Conservation (phyloP, 768 basidiomycete species). For the Agrocybe chaxingu region DNA sequence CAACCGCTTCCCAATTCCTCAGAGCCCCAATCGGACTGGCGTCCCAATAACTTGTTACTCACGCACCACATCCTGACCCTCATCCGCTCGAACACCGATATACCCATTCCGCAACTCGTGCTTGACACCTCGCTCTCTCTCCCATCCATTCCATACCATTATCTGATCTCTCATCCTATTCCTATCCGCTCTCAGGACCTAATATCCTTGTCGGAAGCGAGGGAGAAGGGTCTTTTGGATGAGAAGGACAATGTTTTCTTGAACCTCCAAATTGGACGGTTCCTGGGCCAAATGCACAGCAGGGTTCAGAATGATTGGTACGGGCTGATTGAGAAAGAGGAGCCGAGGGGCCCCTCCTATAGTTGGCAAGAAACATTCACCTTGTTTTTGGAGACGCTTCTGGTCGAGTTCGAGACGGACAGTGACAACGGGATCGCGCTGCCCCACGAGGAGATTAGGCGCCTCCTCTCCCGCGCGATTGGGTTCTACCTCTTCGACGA, state of each 20-base stretch:
- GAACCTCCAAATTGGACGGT: slow-evolving; percentile 59
- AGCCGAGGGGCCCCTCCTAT: slow-evolving; percentile 41
- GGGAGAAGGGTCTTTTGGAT: slow-evolving; percentile 29
- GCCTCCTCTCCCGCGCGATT: slow-evolving; percentile 63
- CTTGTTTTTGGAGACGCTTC: slow-evolving; percentile 48
- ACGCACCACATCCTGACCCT: slow-evolving; percentile 36
- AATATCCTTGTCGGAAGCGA: slow-evolving; percentile 36
- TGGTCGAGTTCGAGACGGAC: slow-evolving; percentile 40
- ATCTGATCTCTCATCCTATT: slow-evolving; percentile 47
- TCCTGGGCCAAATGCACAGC: slow-evolving; percentile 61
- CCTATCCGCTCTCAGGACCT: slow-evolving; percentile 31
- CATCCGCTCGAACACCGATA: slow-evolving; percentile 40
- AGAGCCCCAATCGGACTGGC: neutral
- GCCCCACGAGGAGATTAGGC: slow-evolving; percentile 42
- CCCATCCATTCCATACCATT: slow-evolving; percentile 42
- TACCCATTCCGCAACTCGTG: slow-evolving; percentile 47
- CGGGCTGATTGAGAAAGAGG: slow-evolving; percentile 41
- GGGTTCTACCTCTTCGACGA: slow-evolving; percentile 76
- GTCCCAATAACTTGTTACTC: slow-evolving; percentile 35
- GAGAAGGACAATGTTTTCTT: slow-evolving; percentile 39
- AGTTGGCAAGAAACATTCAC: slow-evolving; percentile 80
- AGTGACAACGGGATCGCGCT: slow-evolving; percentile 22
- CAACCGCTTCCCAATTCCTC: neutral
- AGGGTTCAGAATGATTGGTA: slow-evolving; percentile 77
- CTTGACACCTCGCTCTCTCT: slow-evolving; percentile 49